Evolutionary conservation across 1,284 basidiomycete species (phyloP).

Genomic region (Ceratobasidium theobromae): DNA sequence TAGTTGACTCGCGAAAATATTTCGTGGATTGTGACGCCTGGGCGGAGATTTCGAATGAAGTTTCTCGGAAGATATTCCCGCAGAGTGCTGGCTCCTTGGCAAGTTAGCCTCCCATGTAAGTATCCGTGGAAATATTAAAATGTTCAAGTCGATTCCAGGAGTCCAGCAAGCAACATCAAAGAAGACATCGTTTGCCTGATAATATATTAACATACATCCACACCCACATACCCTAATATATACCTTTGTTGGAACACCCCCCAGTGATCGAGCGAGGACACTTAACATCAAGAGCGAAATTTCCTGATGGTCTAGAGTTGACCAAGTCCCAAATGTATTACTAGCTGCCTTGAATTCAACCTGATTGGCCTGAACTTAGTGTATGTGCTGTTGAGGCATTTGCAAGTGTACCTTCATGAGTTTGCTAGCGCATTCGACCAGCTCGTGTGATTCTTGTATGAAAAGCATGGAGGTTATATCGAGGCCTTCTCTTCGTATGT

Average conservation of each 20-base stretch:
- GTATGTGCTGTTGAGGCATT: neutral
- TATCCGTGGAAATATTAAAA: neutral
- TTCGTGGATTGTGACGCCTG: neutral
- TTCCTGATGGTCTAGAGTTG: neutral
- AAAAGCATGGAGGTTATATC: slow-evolving; percentile 20
- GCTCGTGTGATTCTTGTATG: neutral
- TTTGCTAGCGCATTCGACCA: slow-evolving; percentile 8
- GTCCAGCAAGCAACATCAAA: neutral
- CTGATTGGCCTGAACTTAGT: neutral
- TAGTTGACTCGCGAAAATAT: neutral
- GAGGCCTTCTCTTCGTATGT: neutral
- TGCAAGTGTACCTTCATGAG: neutral
- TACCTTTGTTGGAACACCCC: neutral
- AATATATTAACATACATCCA: neutral
- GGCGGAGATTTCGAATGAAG: neutral
- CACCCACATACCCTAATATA: neutral
- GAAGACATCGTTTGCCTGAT: slow-evolving; percentile 2
- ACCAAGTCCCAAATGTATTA: neutral
- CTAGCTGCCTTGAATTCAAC: neutral
- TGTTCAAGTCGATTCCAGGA: neutral
- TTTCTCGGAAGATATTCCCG: neutral
- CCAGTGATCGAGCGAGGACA: neutral
- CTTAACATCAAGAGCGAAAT: neutral
- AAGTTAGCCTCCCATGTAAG: slow-evolving; percentile 10
- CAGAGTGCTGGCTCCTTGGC: neutral